Evolutionary conservation across 1,139 yeast species (phyloP), one percentile per base, ranked within the genome.

Genomic region (Pichia sp.): DNA sequence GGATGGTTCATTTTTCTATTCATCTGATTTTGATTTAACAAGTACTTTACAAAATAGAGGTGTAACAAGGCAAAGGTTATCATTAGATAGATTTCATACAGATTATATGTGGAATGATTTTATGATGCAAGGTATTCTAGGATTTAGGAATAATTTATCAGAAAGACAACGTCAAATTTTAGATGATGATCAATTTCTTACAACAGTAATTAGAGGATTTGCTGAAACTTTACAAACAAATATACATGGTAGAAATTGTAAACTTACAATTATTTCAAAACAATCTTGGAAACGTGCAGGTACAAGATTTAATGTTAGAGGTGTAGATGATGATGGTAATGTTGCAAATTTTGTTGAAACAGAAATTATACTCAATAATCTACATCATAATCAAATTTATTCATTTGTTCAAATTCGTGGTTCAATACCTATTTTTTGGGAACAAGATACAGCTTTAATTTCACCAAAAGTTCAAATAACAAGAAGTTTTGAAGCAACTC

Each of bases 281-380:
- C 97, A 91, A 61, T 84, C 95, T 12, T 91, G 97, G 85, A 79
- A 81, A 60, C 69, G 97, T 46, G 97, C 98, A 1, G 99, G 99
- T 3, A 91, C 98, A 1, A 70, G 98, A 48, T 91, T 77, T 62
- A 85, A 85, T 58, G 91, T 94, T 1, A 69, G 99, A 54, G 99
- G 99, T 35, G 83, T 89, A 31, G 97, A 91, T 60, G 98, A 91
- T 58, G 88, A 84, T 46, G 95, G 96, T 5, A 76, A 84, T 58
- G 97, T 91, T 14, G 96, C 98, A 25, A 93, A 91, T 61, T 91
- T 85, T 60, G 97, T 91, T 26, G 98, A 91, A 56, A 85, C 97
- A 0, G 99, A 93, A 60, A 73, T 86, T 36, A 80, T 91, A 28
- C 61, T 79, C 52, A 77, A 73, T 58, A 67, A 71, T 41, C 5